Evolutionary conservation across 1,284 basidiomycete genomes (phyloP).

Genomic region (Ceratobasidium sp.): DNA sequence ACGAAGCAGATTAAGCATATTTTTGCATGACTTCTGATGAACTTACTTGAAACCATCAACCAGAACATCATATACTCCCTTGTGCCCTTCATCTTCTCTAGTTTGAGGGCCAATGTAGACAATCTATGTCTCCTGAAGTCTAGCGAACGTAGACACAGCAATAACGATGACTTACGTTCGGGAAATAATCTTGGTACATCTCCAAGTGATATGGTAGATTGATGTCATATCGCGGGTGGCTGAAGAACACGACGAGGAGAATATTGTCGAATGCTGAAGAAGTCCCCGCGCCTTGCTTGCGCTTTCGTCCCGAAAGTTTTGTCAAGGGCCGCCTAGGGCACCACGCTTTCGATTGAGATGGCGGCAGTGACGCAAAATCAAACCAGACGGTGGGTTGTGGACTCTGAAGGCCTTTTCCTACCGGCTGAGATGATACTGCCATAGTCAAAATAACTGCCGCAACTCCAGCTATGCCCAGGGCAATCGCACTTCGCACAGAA

Average conservation of each 20-base stretch:
- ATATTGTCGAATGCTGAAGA: constrained; percentile 56
- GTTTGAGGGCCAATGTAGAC: constrained; percentile 61
- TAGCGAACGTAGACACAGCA: not conserved
- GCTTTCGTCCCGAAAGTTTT: constrained; percentile 32
- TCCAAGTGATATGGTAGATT: constrained; percentile 61
- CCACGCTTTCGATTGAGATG: constrained; percentile 32
- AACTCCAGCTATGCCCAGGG: constrained; percentile 10
- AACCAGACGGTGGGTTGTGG: constrained; percentile 33
- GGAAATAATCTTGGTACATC: constrained; percentile 62
- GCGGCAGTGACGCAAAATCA: constrained; percentile 24
- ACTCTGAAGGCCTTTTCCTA: constrained; percentile 25
- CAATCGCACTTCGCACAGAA: constrained; percentile 15
- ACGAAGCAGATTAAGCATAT: not conserved
- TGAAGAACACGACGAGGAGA: constrained; percentile 63
- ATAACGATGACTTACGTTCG: constrained; percentile 56
- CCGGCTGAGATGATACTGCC: constrained; percentile 17
- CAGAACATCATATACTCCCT: constrained; percentile 62
- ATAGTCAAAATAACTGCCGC: constrained; percentile 12
- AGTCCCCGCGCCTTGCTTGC: constrained; percentile 23
- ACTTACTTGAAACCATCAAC: constrained; percentile 58
- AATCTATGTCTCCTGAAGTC: constrained; percentile 52
- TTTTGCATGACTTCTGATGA: not conserved
- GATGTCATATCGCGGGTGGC: constrained; percentile 61
- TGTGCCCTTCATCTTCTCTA: constrained; percentile 62
- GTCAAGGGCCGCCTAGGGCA: constrained; percentile 24